These are phyloP conservation scores for Leccinum subgranulosum DNA, from an alignment of 768 basidiomycete genomes.

Conservation along the genomic window DNA sequence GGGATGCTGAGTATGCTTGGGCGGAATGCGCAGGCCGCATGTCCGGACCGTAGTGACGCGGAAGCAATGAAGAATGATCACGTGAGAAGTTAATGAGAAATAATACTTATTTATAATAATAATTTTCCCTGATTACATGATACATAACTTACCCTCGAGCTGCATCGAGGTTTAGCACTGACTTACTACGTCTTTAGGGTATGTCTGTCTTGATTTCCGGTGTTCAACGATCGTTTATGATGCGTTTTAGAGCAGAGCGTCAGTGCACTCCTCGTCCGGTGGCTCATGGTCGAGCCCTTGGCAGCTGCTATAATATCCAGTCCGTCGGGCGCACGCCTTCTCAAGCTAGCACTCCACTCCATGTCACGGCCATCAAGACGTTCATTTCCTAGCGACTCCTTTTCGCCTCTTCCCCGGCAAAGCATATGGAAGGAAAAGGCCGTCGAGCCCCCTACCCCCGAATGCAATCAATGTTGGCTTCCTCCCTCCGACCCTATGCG, in stretches of 20 bases:
- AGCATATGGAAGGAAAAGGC: constrained; percentile 55
- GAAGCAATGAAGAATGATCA: background rate
- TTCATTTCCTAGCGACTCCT: constrained; percentile 46
- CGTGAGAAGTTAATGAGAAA: background rate
- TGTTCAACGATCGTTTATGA: background rate
- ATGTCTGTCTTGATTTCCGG: background rate
- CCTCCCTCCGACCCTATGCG: constrained; percentile 19
- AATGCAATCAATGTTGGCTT: constrained; percentile 28
- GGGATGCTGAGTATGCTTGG: background rate
- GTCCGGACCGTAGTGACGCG: background rate
- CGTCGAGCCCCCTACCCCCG: constrained; percentile 23
- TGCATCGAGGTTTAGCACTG: background rate
- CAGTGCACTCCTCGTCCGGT: constrained; percentile 16
- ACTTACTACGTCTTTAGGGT: constrained; percentile 11
- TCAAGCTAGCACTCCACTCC: constrained; percentile 27
- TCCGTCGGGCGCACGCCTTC: constrained; percentile 23
- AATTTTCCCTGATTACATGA: constrained; percentile 18
- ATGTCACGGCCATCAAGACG: constrained; percentile 31
- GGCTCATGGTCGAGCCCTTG: constrained; percentile 63
- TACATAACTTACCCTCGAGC: background rate
- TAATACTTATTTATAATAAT: background rate
- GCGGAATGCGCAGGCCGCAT: background rate
- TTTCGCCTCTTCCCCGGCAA: constrained; percentile 50
- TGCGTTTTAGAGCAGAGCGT: background rate
- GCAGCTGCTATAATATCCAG: constrained; percentile 48